Base-by-base conservation (phyloP, 2,329 filamentous ascomycete genomes). In the Byssothecium circinans region DNA sequence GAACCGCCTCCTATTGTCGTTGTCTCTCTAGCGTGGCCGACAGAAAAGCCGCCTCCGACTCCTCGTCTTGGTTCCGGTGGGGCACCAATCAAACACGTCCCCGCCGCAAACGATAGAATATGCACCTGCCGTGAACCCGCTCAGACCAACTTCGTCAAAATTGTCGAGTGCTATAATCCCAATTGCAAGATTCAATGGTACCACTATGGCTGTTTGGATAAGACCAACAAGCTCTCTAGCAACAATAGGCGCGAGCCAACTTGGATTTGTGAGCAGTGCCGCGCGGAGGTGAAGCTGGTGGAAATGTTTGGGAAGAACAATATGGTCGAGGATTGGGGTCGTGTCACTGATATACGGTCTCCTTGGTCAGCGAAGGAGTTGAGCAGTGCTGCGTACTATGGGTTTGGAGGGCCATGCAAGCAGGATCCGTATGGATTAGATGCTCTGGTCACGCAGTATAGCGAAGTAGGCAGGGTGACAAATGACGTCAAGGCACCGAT, bases 191-290 rank as follows among this genome's bases (percentile, higher is more conserved):
- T 62, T 7, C 8, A 18, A 5, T 62, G 56, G 55, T 58, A 49
- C 14, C 62, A 66, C 40, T 58, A 63, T 44, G 33, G 36, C 1
- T 66, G 62, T 19, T 43, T 64, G 2, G 47, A 53, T 33, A 50
- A 44, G 12, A 34, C 14, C 27, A 22, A 12, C 12, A 50, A 50
- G 34, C 10, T 39, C 8, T 45, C 43, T 4, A 23, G 11, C 18
- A 8, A 8, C 3, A 17, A 30, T 10, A 27, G 41, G n/a, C 22
- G 17, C 10, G 23, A 25, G 23, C 23, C 23, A 10, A 25, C 23
- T 6, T 43, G 41, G 41, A 4, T 43, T 4, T 43, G 41, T 27
- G 41, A 43, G 33, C n/a, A 15, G 5, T 43, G 41, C 19, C 20
- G 33, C 15, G 38, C 14, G n/a, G 40, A n/a, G 12, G 23, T 25